These are phyloP conservation scores for Clonostachys rosea DNA, from an alignment of 2,329 filamentous ascomycete species.

Conservation along the genomic window DNA sequence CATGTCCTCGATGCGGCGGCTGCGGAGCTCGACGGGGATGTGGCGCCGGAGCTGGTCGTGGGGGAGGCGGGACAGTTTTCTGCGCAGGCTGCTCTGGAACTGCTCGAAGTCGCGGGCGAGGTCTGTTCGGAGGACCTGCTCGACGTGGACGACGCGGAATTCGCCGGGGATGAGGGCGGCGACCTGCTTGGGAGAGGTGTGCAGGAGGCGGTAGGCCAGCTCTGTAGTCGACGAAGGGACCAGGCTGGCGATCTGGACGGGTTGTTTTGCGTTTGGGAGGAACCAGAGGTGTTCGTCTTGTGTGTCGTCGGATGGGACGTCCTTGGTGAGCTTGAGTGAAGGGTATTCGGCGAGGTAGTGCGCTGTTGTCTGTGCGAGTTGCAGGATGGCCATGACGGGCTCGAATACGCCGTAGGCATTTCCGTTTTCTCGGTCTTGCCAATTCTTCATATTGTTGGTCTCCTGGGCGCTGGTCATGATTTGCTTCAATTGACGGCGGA, in stretches of 20 bases:
- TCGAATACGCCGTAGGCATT: background rate
- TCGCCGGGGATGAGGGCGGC: constrained; percentile 17
- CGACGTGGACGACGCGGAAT: constrained; percentile 30
- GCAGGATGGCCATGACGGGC: background rate
- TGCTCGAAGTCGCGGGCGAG: constrained; percentile 20
- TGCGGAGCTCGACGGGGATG: constrained; percentile 1
- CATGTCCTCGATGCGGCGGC: constrained; percentile 14
- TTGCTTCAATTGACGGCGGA: background rate
- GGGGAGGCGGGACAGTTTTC: constrained; percentile 9
- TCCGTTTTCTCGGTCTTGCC: background rate
- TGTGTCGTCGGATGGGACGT: background rate
- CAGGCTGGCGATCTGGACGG: background rate
- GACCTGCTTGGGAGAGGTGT: constrained; percentile 22
- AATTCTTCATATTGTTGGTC: background rate
- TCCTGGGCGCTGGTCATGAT: background rate
- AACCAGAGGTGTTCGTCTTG: background rate
- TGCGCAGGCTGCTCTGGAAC: constrained; percentile 15
- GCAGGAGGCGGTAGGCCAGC: constrained; percentile 20
- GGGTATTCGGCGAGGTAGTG: background rate
- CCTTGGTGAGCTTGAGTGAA: background rate
- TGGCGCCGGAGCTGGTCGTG: constrained; percentile 6
- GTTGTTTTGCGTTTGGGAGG: background rate
- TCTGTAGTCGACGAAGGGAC: background rate
- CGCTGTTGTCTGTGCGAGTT: background rate
- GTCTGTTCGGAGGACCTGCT: constrained; percentile 26